Evolutionary conservation across 2,329 filamentous ascomycete genomes (phyloP).

Genomic region (Talaromyces sp.): DNA sequence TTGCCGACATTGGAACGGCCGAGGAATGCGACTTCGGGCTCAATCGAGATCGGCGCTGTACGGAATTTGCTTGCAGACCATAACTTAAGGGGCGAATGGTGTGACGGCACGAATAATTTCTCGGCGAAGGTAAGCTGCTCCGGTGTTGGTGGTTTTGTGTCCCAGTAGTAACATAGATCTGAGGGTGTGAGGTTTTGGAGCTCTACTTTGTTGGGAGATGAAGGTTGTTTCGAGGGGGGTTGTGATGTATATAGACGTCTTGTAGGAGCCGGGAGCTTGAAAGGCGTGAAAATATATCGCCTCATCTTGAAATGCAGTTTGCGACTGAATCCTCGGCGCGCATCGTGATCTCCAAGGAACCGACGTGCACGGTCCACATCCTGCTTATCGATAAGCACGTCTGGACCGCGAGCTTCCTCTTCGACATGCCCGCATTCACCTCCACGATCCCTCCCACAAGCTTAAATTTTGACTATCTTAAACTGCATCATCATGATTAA

Average conservation of each 20-base stretch:
- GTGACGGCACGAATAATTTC: slow-evolving; percentile 49
- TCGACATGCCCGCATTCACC: neutral
- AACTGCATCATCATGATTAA: slow-evolving; percentile 77
- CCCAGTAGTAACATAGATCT: slow-evolving; percentile 53
- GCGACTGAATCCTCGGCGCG: neutral
- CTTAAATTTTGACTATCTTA: neutral
- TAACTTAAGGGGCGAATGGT: slow-evolving; percentile 57
- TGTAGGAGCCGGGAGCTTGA: slow-evolving; percentile 4
- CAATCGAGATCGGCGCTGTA: slow-evolving; percentile 55
- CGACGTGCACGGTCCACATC: slow-evolving; percentile 22
- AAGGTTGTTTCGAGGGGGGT: neutral
- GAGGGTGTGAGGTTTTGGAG: slow-evolving; percentile 36
- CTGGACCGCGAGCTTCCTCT: neutral
- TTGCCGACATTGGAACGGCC: slow-evolving; percentile 74
- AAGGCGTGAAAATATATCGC: slow-evolving; percentile 12
- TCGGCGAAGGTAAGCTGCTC: slow-evolving; percentile 50
- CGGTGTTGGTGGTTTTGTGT: slow-evolving; percentile 49
- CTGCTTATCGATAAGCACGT: slow-evolving; percentile 11
- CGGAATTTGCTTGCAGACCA: slow-evolving; percentile 65
- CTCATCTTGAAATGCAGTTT: neutral
- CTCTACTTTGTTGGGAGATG: slow-evolving; percentile 27
- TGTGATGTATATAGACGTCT: slow-evolving; percentile 17
- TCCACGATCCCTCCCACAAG: neutral
- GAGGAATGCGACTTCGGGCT: slow-evolving; percentile 67
- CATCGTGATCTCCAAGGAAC: slow-evolving; percentile 24